Conservation (phyloP, 345 rosid species). For the Eucalyptus microcorys region DNA sequence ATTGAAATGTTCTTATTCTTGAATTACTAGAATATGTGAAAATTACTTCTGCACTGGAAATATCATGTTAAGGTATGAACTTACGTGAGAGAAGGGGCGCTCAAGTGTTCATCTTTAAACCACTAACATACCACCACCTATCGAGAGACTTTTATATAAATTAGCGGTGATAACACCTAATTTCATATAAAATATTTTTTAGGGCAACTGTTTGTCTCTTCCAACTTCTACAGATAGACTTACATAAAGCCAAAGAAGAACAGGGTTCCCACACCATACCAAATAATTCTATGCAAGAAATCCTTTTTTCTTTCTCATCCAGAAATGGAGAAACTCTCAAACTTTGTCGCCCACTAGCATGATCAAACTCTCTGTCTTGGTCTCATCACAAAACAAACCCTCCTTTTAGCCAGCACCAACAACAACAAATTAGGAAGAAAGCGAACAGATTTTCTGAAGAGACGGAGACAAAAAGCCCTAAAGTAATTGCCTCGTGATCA, state of each 20-base stretch:
- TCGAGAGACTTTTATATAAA: neutral
- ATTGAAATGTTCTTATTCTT: neutral
- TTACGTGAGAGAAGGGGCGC: neutral
- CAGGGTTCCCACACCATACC: slow-evolving; percentile 16
- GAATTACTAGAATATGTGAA: neutral
- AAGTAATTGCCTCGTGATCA: neutral
- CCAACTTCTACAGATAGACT: neutral
- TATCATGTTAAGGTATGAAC: neutral
- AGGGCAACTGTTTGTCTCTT: neutral
- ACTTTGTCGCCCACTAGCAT: slow-evolving; percentile 25
- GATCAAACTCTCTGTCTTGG: slow-evolving; percentile 17
- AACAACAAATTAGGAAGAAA: neutral
- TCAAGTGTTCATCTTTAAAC: neutral
- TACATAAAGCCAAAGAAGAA: slow-evolving; percentile 43
- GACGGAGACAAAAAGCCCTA: neutral
- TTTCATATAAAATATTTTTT: neutral
- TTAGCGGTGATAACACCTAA: neutral
- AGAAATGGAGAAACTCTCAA: slow-evolving; percentile 20
- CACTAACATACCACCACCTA: neutral
- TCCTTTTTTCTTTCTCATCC: neutral
- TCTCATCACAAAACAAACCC: neutral
- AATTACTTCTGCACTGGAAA: neutral
- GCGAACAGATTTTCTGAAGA: neutral
- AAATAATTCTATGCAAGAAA: neutral
- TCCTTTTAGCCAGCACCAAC: neutral